A percentile compares a stretch with the other conserved stretches of the same genome.
Evolutionary conservation across 352 stramenopile species (phyloP).

Genomic region (Phytophthora citrophthora): DNA sequence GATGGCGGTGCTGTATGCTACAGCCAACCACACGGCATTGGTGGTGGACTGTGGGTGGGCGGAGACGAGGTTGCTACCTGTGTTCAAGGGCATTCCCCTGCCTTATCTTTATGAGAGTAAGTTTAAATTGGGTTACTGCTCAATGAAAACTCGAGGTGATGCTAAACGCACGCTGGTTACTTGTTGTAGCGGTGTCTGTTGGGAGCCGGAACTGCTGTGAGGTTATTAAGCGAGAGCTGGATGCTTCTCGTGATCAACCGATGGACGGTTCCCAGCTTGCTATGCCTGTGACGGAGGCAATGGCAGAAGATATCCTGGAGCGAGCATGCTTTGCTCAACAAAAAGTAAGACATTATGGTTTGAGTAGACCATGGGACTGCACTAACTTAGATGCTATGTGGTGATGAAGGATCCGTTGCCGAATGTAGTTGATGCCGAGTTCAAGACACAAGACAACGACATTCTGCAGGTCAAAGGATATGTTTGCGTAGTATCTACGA

Average conservation of each 20-base stretch:
- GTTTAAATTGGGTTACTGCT: conserved; percentile 3
- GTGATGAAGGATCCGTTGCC: conserved; percentile 39
- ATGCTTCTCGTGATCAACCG: conserved; percentile 19
- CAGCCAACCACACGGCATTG: conserved; percentile 74
- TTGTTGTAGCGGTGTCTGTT: conserved; percentile 46
- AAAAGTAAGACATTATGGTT: conserved; percentile 27
- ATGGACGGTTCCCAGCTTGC: conserved; percentile 26
- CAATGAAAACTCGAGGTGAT: not conserved
- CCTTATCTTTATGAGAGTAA: conserved; percentile 72
- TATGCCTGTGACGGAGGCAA: conserved; percentile 19
- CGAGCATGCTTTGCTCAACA: conserved; percentile 78
- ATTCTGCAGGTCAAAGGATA: conserved; percentile 33
- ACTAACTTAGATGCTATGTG: not conserved
- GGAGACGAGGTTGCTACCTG: conserved; percentile 76
- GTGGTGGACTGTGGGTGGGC: conserved; percentile 81
- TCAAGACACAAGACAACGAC: conserved; percentile 45
- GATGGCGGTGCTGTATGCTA: conserved; percentile 72
- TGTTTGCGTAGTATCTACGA: not conserved
- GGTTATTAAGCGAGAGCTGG: conserved; percentile 39
- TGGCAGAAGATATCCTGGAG: conserved; percentile 73
- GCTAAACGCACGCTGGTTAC: not conserved
- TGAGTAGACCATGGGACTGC: not conserved
- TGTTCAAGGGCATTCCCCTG: conserved; percentile 86
- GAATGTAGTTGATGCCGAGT: conserved; percentile 51
- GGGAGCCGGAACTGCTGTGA: conserved; percentile 58